Base-by-base conservation (phyloP, 2,329 filamentous ascomycete genomes). In the Phaeosphaeriaceae sp. region DNA sequence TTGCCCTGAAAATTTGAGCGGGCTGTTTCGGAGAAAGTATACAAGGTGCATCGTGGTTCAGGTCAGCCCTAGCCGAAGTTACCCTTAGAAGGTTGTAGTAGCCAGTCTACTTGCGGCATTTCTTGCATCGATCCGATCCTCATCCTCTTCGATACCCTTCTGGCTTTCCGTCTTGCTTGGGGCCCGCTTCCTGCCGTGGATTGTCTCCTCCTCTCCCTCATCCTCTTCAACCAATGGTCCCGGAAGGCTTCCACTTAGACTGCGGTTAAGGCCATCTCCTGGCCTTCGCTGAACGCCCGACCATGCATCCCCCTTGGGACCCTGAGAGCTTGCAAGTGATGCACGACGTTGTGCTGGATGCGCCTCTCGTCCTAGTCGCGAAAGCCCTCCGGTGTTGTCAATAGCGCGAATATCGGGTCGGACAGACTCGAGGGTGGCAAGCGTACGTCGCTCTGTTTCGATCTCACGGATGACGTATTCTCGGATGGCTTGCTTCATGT, bases 271-370 rank as follows among this genome's bases (percentile, higher is more conserved):
- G n/a, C 86, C 87, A 63, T 96, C 73, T 21, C 67, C 90, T 23
- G 87, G 86, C 46, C 90, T 84, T 54, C 94, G 84, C 29, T 92
- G 90, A 21, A 97, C 92, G 49, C 94, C 94, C 65, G 91, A 96
- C 94, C 94, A 99, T 13, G 94, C 88, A 73, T 99, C 94, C n/a
- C 94, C 94, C 77, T 96, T 96, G 41, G 94, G 93, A 0, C 94
- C 94, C 75, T 99, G 94, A 65, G 89, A 94, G 38, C 90, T 89
- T 13, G 90, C 89, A 59, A 97, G 76, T 73, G 86, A 93, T 20
- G 87, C 76, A 53, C 93, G 86, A 46, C 94, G 85, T 23, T 78
- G 76, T 4, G 86, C 77, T 2, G 94, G 93, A 71, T 96, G 91
- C 13, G 89, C 80, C 75, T 99, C 94, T 50, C 94, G 86, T 34